Base-by-base conservation (phyloP, 23 red algal genomes). In the Cyanidium caldarium region DNA sequence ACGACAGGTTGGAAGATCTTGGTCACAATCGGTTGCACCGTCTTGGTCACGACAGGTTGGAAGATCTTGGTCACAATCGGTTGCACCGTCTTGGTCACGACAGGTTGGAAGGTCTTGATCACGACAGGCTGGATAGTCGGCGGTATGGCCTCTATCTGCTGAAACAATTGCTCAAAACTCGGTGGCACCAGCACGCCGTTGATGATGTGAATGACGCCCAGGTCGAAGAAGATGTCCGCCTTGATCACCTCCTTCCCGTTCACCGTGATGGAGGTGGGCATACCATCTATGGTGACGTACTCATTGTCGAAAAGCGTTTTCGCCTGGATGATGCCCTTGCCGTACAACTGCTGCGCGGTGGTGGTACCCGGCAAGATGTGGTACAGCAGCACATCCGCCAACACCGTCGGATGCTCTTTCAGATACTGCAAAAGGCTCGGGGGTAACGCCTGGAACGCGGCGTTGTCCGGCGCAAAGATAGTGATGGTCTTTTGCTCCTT, bases 221-320 rank as follows among this genome's bases (percentile, higher is more conserved):
- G 51, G 23, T 61, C 51, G 51, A 61, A 61, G 23, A 61, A 61
- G 21, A 61, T 28, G 51, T 61, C 51, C 13, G 51, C n/a, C 51
- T 28, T 28, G 7, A 61, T 61, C 7, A 61, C 51, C 23, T 61
- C 31, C 13, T 28, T 16, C 7, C 51, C 51, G 7, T 61, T 28
- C n/a, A 61, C 51, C n/a, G 19, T 28, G 31, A 61, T 61, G 7
- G 51, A 10, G 19, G 51, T 61, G 3, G n/a, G 19, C 31, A 28
- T 61, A 12, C n/a, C 51, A 28, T 61, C 31, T 5, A 61, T 14
- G n/a, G 31, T 61, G 13, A 61, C n/a, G 13, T 16, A 28, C 21
- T 61, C 51, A 25, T 61, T 61, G 51, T 61, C 51, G 23, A 61
- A 61, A 5, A 61, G 51, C 23, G 51, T 61, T 28, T 61, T 61